Conservation (phyloP, 2,329 filamentous ascomycete genomes). For the Sordariomycetes sp. region DNA sequence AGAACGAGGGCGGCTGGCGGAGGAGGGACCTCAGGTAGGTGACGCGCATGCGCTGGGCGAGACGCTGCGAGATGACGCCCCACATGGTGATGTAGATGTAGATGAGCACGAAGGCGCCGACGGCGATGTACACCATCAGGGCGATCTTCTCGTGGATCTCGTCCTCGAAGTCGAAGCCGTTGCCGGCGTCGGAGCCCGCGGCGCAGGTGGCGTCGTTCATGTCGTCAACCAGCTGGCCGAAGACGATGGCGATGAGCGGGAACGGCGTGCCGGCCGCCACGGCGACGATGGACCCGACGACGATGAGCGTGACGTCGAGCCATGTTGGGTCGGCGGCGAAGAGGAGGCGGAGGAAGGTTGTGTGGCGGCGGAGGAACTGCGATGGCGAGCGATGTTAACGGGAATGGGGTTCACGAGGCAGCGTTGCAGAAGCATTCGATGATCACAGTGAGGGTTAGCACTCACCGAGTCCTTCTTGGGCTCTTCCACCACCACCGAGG, state of each 20-base stretch:
- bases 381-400: neutral
- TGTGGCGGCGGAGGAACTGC: neutral
- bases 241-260: constrained; percentile 43
- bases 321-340: constrained; percentile 9
- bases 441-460: neutral
- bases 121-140: constrained; percentile 49
- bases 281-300: constrained; percentile 17
- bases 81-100: constrained; percentile 55
- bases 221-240: constrained; percentile 42
- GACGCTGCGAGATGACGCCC: constrained; percentile 51
- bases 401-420: neutral
- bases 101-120: constrained; percentile 51
- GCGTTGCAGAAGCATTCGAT: too few species aligned
- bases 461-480: neutral
- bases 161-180: constrained; percentile 14
- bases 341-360: constrained; percentile 3
- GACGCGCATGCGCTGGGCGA: constrained; percentile 46
- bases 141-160: constrained; percentile 39
- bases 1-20: constrained; percentile 47
- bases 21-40: constrained; percentile 46
- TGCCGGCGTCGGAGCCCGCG: constrained; percentile 12
- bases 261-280: constrained; percentile 42
- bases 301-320: constrained; percentile 8
- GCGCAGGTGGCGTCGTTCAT: constrained; percentile 38
- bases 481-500: neutral